phyloP scores from a whole-genome alignment of 495 filamentous ascomycete species.

The Hypomontagnella submonticulosa region DNA sequence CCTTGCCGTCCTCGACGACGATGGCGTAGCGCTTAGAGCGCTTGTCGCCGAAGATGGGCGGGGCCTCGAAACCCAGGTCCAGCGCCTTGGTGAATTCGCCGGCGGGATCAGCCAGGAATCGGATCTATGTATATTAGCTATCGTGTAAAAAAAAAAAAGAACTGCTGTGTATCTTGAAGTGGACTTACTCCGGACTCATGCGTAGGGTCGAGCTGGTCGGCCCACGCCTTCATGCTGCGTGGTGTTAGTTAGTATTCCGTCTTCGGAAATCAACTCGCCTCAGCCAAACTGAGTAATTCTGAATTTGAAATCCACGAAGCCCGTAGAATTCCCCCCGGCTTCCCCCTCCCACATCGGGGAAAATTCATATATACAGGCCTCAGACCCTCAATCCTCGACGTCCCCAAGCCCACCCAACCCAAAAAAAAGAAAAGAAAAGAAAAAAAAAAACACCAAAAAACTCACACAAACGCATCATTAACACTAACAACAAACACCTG shows the following conservation, averaged over 20 bases:
- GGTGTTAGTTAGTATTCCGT: constrained; percentile 3
- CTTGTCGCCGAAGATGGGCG: constrained; percentile 83
- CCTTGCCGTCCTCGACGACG: constrained; percentile 79
- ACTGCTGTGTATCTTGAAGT: background rate
- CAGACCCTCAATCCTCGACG: background rate
- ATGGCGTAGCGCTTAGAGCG: constrained; percentile 92
- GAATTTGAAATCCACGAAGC: background rate
- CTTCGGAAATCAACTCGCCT: background rate
- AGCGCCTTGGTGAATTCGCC: constrained; percentile 85
- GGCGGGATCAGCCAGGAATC: constrained; percentile 91
- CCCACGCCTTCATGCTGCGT: constrained; percentile 87
- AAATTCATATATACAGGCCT: too few species aligned
- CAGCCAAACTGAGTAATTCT: background rate
- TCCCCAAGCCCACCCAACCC: background rate
- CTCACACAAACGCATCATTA: constrained; percentile 96
- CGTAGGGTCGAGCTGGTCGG: constrained; percentile 73
- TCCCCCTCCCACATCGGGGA: too few species aligned
- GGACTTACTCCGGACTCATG: constrained; percentile 77
- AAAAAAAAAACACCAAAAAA: constrained; percentile 20
- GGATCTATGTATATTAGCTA: constrained; percentile 59
- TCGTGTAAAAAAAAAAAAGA: background rate
- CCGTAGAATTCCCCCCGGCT: background rate
- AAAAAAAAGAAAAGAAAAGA: constrained; percentile 16
- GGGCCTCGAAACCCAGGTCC: constrained; percentile 84
- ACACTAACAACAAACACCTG: constrained; percentile 87